Evolutionary conservation across 495 filamentous ascomycete genomes (phyloP).

Genomic region (Bathelium albidoporum): DNA sequence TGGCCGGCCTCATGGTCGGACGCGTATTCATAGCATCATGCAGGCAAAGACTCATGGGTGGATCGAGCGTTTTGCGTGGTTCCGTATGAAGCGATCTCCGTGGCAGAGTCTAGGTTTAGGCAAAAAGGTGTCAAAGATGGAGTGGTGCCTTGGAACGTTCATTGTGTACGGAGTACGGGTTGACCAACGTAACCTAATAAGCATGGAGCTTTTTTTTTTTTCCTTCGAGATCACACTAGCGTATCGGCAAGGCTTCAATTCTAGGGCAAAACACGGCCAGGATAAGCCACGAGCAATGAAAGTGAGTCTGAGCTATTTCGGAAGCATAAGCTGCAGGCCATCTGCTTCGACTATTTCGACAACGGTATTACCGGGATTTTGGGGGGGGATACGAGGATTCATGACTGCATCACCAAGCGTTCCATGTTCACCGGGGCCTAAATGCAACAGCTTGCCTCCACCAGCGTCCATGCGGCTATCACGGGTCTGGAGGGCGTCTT

Average conservation of each 20-base stretch:
- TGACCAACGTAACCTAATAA: background rate
- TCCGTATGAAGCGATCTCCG: background rate
- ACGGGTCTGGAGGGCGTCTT: background rate
- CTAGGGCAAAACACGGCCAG: background rate
- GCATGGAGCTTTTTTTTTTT: background rate
- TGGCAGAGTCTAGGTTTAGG: constrained; percentile 2
- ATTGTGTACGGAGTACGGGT: background rate
- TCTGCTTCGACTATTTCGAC: background rate
- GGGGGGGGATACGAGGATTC: background rate
- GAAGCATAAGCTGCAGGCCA: background rate
- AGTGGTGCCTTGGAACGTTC: background rate
- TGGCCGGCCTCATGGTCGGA: background rate
- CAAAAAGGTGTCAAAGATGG: background rate
- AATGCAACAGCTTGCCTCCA: background rate
- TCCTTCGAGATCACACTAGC: background rate
- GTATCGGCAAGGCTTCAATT: background rate
- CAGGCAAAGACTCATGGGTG: background rate
- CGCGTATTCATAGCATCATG: background rate
- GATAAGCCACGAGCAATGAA: background rate
- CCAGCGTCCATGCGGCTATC: background rate
- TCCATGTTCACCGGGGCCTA: background rate
- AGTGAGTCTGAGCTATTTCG: background rate
- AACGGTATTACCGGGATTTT: background rate
- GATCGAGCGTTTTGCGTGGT: background rate
- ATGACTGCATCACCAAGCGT: constrained; percentile 6